Conservation (phyloP, 1,284 basidiomycete genomes). For the Leccinum insolens region DNA sequence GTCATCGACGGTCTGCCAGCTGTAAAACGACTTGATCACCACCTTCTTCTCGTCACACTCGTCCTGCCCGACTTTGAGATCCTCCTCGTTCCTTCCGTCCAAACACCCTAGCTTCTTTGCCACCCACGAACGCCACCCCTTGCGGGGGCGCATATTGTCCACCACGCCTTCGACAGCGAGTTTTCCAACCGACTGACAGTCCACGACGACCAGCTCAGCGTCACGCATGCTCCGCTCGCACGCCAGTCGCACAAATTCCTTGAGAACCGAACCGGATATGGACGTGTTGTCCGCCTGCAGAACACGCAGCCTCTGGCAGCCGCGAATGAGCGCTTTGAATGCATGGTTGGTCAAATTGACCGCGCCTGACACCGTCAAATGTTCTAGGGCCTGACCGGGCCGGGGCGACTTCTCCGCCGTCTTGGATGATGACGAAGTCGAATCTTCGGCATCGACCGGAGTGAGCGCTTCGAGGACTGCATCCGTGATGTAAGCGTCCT, state of each 20-base stretch:
- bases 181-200: too few relatives aligned
- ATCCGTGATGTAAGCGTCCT: constrained; percentile 84
- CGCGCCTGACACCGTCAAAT: too few relatives aligned
- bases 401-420: constrained; percentile 21
- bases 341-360: too few relatives aligned
- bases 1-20: too few relatives aligned
- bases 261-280: too few relatives aligned
- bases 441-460: constrained; percentile 36
- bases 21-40: constrained; percentile 54
- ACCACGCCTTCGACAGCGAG: too few relatives aligned
- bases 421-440: constrained; percentile 4
- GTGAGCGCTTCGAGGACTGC: constrained; percentile 68
- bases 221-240: too few relatives aligned
- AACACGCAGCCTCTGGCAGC: too few relatives aligned
- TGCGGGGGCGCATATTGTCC: constrained; percentile 48
- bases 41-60: constrained; percentile 76
- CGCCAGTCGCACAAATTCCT: constrained; percentile 29
- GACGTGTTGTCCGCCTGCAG: too few relatives aligned
- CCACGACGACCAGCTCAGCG: too few relatives aligned
- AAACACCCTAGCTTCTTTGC: constrained; percentile 67
- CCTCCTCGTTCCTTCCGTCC: constrained; percentile 67
- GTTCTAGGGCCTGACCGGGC: too few relatives aligned
- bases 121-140: constrained; percentile 71
- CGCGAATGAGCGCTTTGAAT: too few relatives aligned
- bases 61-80: constrained; percentile 66